Conservation (phyloP, 1,139 yeast genomes). For the Yamadazyma jaroonii region DNA sequence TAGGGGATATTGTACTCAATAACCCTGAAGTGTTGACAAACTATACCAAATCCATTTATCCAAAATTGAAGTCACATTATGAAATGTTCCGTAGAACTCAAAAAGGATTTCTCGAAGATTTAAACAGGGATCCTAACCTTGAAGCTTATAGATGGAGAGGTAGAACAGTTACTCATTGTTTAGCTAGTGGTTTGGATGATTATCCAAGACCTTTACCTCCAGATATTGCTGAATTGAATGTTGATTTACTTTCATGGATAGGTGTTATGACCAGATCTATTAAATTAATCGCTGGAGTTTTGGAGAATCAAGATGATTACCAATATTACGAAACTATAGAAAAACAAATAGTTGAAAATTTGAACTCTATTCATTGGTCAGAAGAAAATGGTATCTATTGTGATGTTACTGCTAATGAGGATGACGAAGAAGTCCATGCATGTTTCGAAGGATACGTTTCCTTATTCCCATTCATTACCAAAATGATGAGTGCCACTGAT, state of each 20-base stretch:
- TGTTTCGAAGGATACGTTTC: slow-evolving; percentile 92
- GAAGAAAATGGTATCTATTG: slow-evolving; percentile 67
- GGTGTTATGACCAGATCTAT: slow-evolving; percentile 88
- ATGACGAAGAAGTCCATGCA: slow-evolving; percentile 60
- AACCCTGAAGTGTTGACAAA: slow-evolving; percentile 60
- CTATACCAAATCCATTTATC: slow-evolving; percentile 69
- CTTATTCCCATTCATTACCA: slow-evolving; percentile 81
- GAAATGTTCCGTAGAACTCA: slow-evolving; percentile 87
- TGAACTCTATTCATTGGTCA: slow-evolving; percentile 81
- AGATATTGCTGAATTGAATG: slow-evolving; percentile 85
- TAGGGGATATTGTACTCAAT: slow-evolving; percentile 53
- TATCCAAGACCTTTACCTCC: slow-evolving; percentile 85
- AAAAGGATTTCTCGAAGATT: slow-evolving; percentile 69
- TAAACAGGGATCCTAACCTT: slow-evolving; percentile 52
- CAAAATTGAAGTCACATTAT: slow-evolving; percentile 72
- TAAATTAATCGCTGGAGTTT: slow-evolving; percentile 66
- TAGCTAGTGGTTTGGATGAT: slow-evolving; percentile 94
- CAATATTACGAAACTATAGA: slow-evolving; percentile 51
- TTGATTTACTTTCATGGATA: slow-evolving; percentile 89
- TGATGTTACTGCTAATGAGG: slow-evolving; percentile 75
- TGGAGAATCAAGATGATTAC: slow-evolving; percentile 59
- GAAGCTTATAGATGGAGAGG: slow-evolving; percentile 95
- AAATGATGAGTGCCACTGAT: slow-evolving; percentile 54
- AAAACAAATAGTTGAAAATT: slow-evolving; percentile 54
- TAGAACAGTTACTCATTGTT: slow-evolving; percentile 76